Evolutionary conservation across 495 filamentous ascomycete species (phyloP).

Genomic region (Podospora pseudocomata): DNA sequence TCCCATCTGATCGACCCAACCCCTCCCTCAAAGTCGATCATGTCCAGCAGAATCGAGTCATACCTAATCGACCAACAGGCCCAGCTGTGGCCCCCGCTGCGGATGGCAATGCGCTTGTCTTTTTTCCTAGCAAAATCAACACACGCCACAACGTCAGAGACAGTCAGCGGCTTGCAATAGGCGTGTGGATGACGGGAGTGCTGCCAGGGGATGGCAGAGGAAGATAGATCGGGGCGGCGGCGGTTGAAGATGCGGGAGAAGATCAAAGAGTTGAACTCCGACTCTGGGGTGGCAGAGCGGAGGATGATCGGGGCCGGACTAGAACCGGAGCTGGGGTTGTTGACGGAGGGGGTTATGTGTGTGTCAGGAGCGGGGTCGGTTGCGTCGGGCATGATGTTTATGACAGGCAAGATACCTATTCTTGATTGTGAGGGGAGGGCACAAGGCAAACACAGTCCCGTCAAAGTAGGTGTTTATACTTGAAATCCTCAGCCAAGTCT

Average conservation of each 20-base stretch:
- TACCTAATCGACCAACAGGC: conserved; percentile 51
- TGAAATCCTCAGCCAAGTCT: not conserved
- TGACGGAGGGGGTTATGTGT: not conserved
- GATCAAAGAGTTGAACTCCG: not conserved
- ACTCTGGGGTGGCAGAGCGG: not conserved
- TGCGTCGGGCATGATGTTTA: not conserved
- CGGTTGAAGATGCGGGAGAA: not conserved
- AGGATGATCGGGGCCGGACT: not conserved
- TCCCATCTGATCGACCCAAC: not conserved
- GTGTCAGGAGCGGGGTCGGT: not conserved
- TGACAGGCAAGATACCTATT: no score
- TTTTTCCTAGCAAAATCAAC: conserved; percentile 43
- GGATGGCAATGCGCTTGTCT: conserved; percentile 45
- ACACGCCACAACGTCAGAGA: conserved; percentile 40
- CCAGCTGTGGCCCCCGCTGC: conserved; percentile 55
- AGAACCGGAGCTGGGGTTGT: not conserved
- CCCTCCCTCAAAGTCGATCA: conserved; percentile 13
- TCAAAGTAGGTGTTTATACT: not conserved
- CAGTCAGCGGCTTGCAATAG: conserved; percentile 41
- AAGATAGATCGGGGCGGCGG: not conserved
- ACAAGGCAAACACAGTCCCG: not conserved
- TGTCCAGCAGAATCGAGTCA: conserved; percentile 50
- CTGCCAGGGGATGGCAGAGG: not conserved
- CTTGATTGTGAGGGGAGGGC: no score
- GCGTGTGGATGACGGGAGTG: conserved; percentile 35